A percentile compares a stretch with the other conserved stretches of the same genome.
phyloP scores from a whole-genome alignment of 306 rosid genomes.

The Cicer chorassanicum region DNA sequence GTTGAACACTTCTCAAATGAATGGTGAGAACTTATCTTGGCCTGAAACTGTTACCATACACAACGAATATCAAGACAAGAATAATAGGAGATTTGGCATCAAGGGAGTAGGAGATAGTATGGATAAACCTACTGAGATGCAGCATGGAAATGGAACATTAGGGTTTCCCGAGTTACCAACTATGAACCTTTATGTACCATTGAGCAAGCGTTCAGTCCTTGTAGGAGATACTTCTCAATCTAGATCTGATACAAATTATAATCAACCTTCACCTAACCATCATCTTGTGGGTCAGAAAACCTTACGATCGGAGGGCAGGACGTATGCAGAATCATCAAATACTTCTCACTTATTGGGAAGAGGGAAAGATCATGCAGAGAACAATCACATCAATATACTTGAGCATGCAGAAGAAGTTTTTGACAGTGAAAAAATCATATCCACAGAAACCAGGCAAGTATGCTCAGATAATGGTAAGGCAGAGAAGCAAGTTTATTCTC shows the following conservation, averaged over 20 bases:
- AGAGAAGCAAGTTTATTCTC: conserved; percentile 46
- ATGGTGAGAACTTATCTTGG: conserved; percentile 62
- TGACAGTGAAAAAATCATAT: conserved; percentile 40
- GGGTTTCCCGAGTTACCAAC: conserved; percentile 50
- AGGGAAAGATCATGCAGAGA: conserved; percentile 43
- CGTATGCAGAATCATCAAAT: conserved; percentile 45
- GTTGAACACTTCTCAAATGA: conserved; percentile 51
- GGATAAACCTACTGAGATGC: conserved; percentile 47
- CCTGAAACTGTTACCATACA: conserved; percentile 51
- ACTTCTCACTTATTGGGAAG: conserved; percentile 41
- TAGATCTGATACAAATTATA: conserved; percentile 39
- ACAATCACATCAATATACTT: conserved; percentile 44
- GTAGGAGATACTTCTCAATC: conserved; percentile 46
- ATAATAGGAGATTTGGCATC: conserved; percentile 47
- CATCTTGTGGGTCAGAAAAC: conserved; percentile 47
- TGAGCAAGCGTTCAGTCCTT: conserved; percentile 48
- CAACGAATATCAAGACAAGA: conserved; percentile 44
- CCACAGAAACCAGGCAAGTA: conserved; percentile 44
- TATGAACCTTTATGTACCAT: conserved; percentile 48
- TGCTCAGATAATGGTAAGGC: conserved; percentile 44
- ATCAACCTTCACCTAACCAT: conserved; percentile 45
- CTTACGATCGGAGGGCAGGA: conserved; percentile 47
- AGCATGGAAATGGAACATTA: conserved; percentile 42
- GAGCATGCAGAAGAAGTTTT: conserved; percentile 45
- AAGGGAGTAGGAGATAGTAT: conserved; percentile 44